Evolutionary conservation across 257 asterid species (phyloP).

Genomic region (Oldenlandia corymbosa): DNA sequence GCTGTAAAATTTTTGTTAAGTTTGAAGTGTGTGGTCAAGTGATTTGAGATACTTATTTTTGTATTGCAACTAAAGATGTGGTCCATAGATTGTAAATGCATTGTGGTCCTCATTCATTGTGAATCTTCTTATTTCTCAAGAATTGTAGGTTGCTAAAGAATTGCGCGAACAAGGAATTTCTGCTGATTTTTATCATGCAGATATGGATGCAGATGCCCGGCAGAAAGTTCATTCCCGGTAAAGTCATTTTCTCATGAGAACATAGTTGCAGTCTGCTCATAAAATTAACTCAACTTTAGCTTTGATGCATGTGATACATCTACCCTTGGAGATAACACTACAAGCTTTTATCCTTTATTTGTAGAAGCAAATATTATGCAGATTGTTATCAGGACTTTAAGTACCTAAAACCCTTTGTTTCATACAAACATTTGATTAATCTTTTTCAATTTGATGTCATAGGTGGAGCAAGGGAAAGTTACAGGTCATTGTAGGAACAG

Average conservation of each 20-base stretch:
- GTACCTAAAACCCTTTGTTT: neutral
- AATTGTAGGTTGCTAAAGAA: slow-evolving; percentile 80
- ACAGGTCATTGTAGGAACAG: slow-evolving; percentile 98
- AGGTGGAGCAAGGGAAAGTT: slow-evolving; percentile 94
- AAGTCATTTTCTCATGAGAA: slow-evolving; percentile 16
- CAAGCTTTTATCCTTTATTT: neutral
- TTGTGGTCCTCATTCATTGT: slow-evolving; percentile 16
- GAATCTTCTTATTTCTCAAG: slow-evolving; percentile 10
- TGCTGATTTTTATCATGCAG: slow-evolving; percentile 93
- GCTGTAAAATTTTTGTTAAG: neutral
- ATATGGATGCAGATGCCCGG: slow-evolving; percentile 82
- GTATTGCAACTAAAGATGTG: neutral
- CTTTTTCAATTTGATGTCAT: slow-evolving; percentile 16
- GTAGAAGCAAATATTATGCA: too few relatives aligned
- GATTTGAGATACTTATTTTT: neutral
- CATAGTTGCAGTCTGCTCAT: neutral
- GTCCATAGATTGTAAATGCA: neutral
- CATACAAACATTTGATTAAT: neutral
- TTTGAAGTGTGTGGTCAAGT: neutral
- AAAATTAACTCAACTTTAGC: too few relatives aligned
- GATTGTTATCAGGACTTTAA: neutral
- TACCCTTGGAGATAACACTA: too few relatives aligned
- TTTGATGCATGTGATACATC: neutral
- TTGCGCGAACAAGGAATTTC: slow-evolving; percentile 66
- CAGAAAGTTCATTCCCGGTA: slow-evolving; percentile 82